Conservation (phyloP, 805 yeast species). For the Hanseniaspora hatyaiensis region DNA sequence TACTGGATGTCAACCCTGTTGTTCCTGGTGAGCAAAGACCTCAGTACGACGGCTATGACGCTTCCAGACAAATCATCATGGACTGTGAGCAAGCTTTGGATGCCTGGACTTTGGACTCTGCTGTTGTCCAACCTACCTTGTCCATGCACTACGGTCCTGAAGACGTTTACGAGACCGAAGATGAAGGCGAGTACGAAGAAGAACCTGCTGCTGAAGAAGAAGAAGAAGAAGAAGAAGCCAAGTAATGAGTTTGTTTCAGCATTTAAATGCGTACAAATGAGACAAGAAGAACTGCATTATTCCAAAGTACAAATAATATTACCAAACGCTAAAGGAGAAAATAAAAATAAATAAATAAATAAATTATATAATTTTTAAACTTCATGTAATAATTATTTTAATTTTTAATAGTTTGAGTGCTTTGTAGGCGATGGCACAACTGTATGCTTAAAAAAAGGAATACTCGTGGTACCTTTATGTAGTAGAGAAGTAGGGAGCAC, state of each 20-base stretch:
- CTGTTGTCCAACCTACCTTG: conserved; percentile 72
- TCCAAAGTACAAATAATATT: too few relatives aligned
- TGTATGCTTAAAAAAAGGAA: too few relatives aligned
- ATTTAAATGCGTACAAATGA: too few relatives aligned
- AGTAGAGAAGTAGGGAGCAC: too few relatives aligned
- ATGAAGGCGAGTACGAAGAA: conserved; percentile 39
- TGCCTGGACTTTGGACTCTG: conserved; percentile 73
- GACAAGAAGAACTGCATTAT: too few relatives aligned
- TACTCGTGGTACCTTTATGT: too few relatives aligned
- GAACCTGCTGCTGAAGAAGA: conserved; percentile 46
- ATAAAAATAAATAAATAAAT: too few relatives aligned
- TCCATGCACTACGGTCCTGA: conserved; percentile 52
- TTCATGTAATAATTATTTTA: too few relatives aligned
- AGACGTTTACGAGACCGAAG: conserved; percentile 39
- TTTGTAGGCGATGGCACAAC: too few relatives aligned
- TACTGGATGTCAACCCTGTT: conserved; percentile 73
- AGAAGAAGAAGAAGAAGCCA: conserved; percentile 24
- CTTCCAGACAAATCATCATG: conserved; percentile 74
- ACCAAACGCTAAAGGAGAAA: too few relatives aligned
- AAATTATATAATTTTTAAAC: too few relatives aligned
- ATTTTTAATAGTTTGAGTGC: too few relatives aligned
- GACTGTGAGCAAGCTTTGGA: conserved; percentile 77
- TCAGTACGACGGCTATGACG: conserved; percentile 79
- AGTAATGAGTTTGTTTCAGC: conserved; percentile 9
- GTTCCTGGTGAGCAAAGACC: conserved; percentile 90